Base-by-base conservation (phyloP, 2,329 filamentous ascomycete genomes). In the Parascedosporium putredinis region DNA sequence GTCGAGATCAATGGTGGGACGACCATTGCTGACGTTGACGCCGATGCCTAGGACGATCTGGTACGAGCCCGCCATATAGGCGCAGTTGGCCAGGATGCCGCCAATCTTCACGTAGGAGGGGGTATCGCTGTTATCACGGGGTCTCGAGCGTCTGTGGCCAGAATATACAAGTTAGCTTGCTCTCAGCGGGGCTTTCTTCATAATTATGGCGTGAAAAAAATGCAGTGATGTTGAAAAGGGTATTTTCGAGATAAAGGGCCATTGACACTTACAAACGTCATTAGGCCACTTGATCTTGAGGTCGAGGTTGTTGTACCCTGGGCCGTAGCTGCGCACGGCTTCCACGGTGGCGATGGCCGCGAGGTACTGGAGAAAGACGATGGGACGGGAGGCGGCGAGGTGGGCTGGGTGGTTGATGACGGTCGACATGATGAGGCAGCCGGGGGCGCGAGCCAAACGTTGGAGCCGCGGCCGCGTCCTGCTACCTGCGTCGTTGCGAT, bases 281-380 rank as follows among this genome's bases (percentile, higher is more conserved):
- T 98, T 98, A 9, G 93, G 93, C 93, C 93, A 98, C 65, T 98
- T 98, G 27, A 98, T 69, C 62, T 86, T 89, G 36, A 98, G 75
- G 1, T 87, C 86, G 4, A 97, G 65, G 0, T 79, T 72, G 5
- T 79, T 73, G 64, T 94, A 97, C 6, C 83, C 87, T 2, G 67
- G 66, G 45, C 84, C 88, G 60, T 97, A 97, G 23, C 74, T 76
- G 55, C 86, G 83, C 54, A 97, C 83, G 0, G 88, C 91, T 54
- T 87, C 79, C 2, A 94, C 84, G 38, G 91, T 85, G 36, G 93
- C 90, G 43, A 98, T 79, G 1, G 89, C 90, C 0, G 88, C 83
- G 12, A 98, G 76, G 62, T 98, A 98, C 64, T 97, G 93, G 24
- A 97, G 75, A 65, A 98, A 97, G 1, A 96, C 83, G 8, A 97